Evolutionary conservation across 768 basidiomycete genomes (phyloP), one percentile per base, ranked within the genome.

Genomic region (Rhizopogon sp.): DNA sequence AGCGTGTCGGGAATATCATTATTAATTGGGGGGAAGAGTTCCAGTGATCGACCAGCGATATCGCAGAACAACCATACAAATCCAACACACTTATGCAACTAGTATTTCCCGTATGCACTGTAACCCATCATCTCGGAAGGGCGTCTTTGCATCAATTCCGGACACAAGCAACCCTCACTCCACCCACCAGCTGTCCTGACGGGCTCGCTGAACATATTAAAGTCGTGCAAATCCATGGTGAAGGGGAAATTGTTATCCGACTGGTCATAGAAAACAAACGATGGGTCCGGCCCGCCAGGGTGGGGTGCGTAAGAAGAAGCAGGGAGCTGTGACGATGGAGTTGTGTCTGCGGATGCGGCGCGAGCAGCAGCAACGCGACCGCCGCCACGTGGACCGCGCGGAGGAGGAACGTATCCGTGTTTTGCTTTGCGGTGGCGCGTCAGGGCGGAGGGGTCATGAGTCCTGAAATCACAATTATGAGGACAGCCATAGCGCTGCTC

Each of bases 381-480:
- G 31, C 31, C 35, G 25, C 25, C 25, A 5, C 46, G 45, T 33
- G n/a, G 6, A 13, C 6, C 20, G 20, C 47, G 47, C 9, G 20
- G 14, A 49, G 35, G 22, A 37, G 69, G 67, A 13, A 60, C 17
- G 39, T 69, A 57, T 1, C 54, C 62, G 16, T 70, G 69, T 16
- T 20, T 17, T 13, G 43, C 51, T 43, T 64, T 61, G 6, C 69
- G 58, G 47, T 70, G 65, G 43, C 53, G 66, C 5, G 67, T 56
- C 6, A 70, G 43, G 33, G 64, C 55, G 0, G 67, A 65, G 10
- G 69, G 65, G 41, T 69, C 65, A 4, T 55, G 17, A 2, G 69
- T 70, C 35, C 40, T 56, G 49, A 59, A 70, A 11, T 56, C 42
- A 42, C 68, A 55, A 20, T 20, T 39, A 37, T 55, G 50, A 53